Percentiles rank a stretch among this genome's conserved stretches.
Evolutionary conservation across 345 rosid species (phyloP).

Genomic region (Cardamine resedifolia): DNA sequence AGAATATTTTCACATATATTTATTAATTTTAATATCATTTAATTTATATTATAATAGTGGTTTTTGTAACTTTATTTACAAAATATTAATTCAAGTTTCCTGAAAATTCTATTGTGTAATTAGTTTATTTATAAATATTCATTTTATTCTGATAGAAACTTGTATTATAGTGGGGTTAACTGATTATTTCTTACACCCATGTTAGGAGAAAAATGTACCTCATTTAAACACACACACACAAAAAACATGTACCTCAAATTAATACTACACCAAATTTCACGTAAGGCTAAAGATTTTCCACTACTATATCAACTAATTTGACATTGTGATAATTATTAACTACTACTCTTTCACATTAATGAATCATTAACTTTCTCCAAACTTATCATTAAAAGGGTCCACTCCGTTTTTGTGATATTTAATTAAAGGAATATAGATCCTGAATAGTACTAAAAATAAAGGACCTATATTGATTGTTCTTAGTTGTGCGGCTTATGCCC

Average conservation of each 20-base stretch:
- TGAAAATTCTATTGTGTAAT: too few species aligned
- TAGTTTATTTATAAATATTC: too few species aligned
- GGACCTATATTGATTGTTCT: conserved; percentile 10
- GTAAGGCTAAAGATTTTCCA: neutral
- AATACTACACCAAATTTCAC: neutral
- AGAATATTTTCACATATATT: too few species aligned
- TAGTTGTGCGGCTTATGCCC: conserved; percentile 27
- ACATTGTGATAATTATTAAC: neutral
- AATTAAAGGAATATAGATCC: conserved; percentile 7
- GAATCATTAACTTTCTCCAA: conserved; percentile 21
- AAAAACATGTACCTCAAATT: neutral
- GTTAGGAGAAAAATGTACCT: too few species aligned
- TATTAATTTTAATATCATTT: too few species aligned
- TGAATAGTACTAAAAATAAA: neutral
- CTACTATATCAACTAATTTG: conserved; percentile 4
- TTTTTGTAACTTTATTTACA: too few species aligned
- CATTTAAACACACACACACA: too few species aligned
- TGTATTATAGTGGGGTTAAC: too few species aligned
- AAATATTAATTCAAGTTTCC: too few species aligned
- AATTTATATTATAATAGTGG: too few species aligned
- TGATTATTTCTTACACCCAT: too few species aligned
- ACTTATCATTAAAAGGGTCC: conserved; percentile 28
- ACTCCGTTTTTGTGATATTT: conserved; percentile 5
- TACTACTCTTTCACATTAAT: conserved; percentile 7
- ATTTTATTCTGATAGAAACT: too few species aligned